Evolutionary conservation across 1,139 yeast genomes (phyloP).

Genomic region (Hansenula lynferdii): DNA sequence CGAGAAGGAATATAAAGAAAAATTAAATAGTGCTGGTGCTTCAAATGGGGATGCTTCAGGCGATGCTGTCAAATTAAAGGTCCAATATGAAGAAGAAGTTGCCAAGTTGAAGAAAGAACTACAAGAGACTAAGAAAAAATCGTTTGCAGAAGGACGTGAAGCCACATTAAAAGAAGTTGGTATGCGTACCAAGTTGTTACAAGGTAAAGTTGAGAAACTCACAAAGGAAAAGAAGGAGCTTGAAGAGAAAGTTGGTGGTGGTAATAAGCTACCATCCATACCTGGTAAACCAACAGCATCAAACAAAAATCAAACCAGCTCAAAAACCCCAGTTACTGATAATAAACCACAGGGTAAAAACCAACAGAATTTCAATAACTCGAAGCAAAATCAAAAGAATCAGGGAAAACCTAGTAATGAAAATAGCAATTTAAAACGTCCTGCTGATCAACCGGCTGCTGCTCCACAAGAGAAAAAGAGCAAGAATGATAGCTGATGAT

Average conservation of each 20-base stretch:
- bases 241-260: constrained; percentile 17
- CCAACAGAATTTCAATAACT: background rate
- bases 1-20: constrained; percentile 10
- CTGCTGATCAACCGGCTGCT: constrained; percentile 14
- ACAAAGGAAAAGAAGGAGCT: constrained; percentile 28
- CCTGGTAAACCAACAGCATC: constrained; percentile 6
- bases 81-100: constrained; percentile 18
- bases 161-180: constrained; percentile 28
- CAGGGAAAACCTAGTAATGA: constrained; percentile 7
- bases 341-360: constrained; percentile 4
- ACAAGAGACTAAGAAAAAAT: constrained; percentile 29
- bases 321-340: background rate
- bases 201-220: constrained; percentile 28
- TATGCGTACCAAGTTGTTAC: constrained; percentile 29
- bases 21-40: constrained; percentile 3
- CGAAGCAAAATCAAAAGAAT: background rate
- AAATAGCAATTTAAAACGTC: constrained; percentile 12
- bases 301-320: background rate
- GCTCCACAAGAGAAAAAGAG: constrained; percentile 23
- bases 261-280: background rate
- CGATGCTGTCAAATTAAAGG: constrained; percentile 9
- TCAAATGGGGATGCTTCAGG: background rate
- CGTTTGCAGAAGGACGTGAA: constrained; percentile 35
- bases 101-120: constrained; percentile 17
- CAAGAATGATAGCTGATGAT: constrained; percentile 13